These are phyloP conservation scores for Ganoderma leucocontextum DNA, from an alignment of 1,284 basidiomycete species.

Conservation along the genomic window DNA sequence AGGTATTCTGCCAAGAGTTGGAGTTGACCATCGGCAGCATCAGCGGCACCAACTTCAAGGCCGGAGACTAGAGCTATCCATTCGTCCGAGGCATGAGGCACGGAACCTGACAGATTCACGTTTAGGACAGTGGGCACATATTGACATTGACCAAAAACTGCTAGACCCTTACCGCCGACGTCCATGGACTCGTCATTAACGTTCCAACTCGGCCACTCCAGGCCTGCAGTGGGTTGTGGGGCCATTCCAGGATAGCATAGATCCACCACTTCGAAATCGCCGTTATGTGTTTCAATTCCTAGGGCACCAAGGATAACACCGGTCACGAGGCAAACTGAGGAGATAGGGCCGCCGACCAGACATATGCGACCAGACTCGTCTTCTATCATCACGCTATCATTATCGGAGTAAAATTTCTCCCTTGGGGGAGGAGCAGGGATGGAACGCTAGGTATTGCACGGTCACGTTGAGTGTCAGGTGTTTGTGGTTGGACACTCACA, in stretches of 20 bases:
- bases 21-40: slow-evolving; percentile 75
- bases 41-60: slow-evolving; percentile 69
- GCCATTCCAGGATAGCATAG: slow-evolving; percentile 87
- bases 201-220: slow-evolving; percentile 39
- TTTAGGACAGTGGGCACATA: not conserved
- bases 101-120: slow-evolving; percentile 3
- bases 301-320: slow-evolving; percentile 92
- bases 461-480: not conserved
- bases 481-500: slow-evolving; percentile 56
- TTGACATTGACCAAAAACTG: no score
- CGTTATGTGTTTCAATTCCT: slow-evolving; percentile 87
- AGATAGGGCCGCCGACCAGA: slow-evolving; percentile 79
- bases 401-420: slow-evolving; percentile 78
- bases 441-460: slow-evolving; percentile 72
- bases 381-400: slow-evolving; percentile 90
- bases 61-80: slow-evolving; percentile 92
- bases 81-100: slow-evolving; percentile 50
- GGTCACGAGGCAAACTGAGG: slow-evolving; percentile 75
- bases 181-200: slow-evolving; percentile 49
- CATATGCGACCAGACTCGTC: slow-evolving; percentile 94
- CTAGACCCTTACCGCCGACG: slow-evolving; percentile 48
- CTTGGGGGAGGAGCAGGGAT: slow-evolving; percentile 84
- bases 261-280: slow-evolving; percentile 97
- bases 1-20: slow-evolving; percentile 91
- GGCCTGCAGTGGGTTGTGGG: slow-evolving; percentile 52